Conservation (phyloP, 1,139 yeast species). For the Taiozyma onychis region DNA sequence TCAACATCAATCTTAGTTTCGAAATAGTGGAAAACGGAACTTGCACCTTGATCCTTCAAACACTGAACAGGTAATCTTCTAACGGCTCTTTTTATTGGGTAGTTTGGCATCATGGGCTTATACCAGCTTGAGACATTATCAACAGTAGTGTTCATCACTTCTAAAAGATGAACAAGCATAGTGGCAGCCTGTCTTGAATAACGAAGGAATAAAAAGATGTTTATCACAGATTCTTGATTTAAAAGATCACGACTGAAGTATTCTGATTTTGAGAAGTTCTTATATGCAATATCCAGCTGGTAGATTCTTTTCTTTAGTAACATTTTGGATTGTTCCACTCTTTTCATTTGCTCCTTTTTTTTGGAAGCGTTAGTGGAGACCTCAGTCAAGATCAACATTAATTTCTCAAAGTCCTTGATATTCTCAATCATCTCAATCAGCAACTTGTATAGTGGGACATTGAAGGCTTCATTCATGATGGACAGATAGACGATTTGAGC, state of each 20-base stretch:
- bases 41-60: slow-evolving; percentile 42
- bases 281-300: slow-evolving; percentile 29
- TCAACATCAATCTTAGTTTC: slow-evolving; percentile 42
- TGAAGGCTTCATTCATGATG: slow-evolving; percentile 29
- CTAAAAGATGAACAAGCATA: slow-evolving; percentile 22
- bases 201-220: slow-evolving; percentile 31
- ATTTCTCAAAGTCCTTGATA: slow-evolving; percentile 21
- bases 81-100: slow-evolving; percentile 36
- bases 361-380: not conserved
- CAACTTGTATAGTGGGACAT: slow-evolving; percentile 24
- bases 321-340: slow-evolving; percentile 12
- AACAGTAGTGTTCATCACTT: slow-evolving; percentile 16
- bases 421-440: slow-evolving; percentile 27
- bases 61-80: slow-evolving; percentile 37
- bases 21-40: slow-evolving; percentile 35
- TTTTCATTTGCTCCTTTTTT: not conserved
- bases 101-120: slow-evolving; percentile 31
- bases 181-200: slow-evolving; percentile 34
- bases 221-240: slow-evolving; percentile 28
- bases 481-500: slow-evolving; percentile 20
- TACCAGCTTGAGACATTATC: slow-evolving; percentile 21
- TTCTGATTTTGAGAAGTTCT: slow-evolving; percentile 28
- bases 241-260: slow-evolving; percentile 30
- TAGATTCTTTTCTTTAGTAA: slow-evolving; percentile 24
- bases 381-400: not conserved